phyloP scores from a whole-genome alignment of 1,284 basidiomycete genomes.

The Rhodotorula sp. region DNA sequence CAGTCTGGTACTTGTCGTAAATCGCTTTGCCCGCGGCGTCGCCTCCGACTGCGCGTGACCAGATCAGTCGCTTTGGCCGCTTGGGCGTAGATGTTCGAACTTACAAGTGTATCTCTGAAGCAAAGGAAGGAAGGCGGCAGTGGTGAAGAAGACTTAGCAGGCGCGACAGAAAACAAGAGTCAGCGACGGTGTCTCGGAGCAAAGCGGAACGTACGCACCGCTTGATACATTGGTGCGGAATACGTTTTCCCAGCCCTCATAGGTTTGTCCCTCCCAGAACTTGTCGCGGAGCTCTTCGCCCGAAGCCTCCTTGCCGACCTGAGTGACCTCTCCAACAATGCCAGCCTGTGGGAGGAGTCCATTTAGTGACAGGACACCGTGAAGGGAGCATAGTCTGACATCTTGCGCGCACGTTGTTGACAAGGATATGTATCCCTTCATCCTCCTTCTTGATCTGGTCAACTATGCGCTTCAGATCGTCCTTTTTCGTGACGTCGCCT shows the following conservation, averaged over 20 bases:
- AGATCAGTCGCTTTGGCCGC: background rate
- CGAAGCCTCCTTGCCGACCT: constrained; percentile 55
- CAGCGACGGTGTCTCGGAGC: too few species aligned
- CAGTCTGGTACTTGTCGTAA: constrained; percentile 55
- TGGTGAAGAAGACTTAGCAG: constrained; percentile 61
- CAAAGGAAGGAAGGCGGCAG: constrained; percentile 69
- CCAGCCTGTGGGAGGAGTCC: constrained; percentile 39
- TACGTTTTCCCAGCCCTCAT: constrained; percentile 64
- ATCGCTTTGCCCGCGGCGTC: constrained; percentile 53
- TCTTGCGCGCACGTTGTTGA: constrained; percentile 54
- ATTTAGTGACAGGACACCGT: too few species aligned
- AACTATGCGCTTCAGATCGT: constrained; percentile 61
- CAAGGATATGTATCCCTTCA: constrained; percentile 71
- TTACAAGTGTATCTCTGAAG: constrained; percentile 55
- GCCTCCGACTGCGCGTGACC: background rate
- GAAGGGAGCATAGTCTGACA: background rate
- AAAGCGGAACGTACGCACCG: constrained; percentile 15
- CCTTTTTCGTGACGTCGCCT: constrained; percentile 65
- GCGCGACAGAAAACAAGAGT: background rate
- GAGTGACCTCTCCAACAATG: constrained; percentile 53
- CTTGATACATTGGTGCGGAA: constrained; percentile 48
- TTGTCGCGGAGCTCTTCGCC: constrained; percentile 53
- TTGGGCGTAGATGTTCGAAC: background rate
- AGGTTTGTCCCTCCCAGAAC: constrained; percentile 60
- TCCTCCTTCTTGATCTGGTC: constrained; percentile 55